Conservation (phyloP, 106 monocot genomes). For the Dioscorea dumetorum region DNA sequence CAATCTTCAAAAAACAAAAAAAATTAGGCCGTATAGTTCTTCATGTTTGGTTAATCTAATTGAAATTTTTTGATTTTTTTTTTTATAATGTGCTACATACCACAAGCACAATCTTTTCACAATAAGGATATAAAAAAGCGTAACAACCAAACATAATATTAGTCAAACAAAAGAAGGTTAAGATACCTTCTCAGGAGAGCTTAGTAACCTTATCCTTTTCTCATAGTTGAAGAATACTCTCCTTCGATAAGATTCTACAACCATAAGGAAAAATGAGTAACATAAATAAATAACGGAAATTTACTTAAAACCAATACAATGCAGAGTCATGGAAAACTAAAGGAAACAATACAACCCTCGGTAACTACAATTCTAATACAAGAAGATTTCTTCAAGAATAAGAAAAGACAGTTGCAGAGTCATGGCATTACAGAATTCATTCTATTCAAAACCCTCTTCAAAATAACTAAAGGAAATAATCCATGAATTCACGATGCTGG, state of each 20-base stretch:
- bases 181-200: conserved; percentile 88
- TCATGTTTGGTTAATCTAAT: background rate
- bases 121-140: background rate
- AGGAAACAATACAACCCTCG: background rate
- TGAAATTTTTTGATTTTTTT: background rate
- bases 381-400: no score
- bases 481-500: no score
- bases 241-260: conserved; percentile 74
- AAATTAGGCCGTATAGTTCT: background rate
- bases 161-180: background rate
- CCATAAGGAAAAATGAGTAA: background rate
- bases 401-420: no score
- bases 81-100: background rate
- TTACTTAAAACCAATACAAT: background rate
- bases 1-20: background rate
- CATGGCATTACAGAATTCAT: no score
- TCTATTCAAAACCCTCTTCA: no score
- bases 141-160: background rate
- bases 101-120: background rate
- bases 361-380: background rate
- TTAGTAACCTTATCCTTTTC: conserved; percentile 71
- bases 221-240: conserved; percentile 97
- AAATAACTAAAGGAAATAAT: no score
- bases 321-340: no score
- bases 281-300: no score